A percentile compares a stretch with the other conserved stretches of the same genome.
These are phyloP conservation scores for Venturia aucupariae DNA, from an alignment of 2,329 filamentous ascomycete genomes.

Conservation along the genomic window DNA sequence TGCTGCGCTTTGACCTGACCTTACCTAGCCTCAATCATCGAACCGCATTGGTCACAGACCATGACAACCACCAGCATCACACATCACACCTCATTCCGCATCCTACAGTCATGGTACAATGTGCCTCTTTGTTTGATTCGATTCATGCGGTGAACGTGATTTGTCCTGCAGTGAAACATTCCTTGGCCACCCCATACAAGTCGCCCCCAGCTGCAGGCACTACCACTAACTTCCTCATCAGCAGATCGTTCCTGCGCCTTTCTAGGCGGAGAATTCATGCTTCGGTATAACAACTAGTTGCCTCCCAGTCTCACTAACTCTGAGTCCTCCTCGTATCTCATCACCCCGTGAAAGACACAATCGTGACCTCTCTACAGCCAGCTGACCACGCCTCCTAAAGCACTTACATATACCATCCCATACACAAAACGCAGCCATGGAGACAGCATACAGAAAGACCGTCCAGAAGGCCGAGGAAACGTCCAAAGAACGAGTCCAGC, in stretches of 20 bases:
- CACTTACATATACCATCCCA: not conserved
- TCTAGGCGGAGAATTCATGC: not conserved
- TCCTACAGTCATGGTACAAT: not conserved
- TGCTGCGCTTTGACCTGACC: too few relatives aligned
- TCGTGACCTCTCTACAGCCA: not conserved
- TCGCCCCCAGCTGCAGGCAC: not conserved
- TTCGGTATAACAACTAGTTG: not conserved
- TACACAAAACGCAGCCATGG: not conserved
- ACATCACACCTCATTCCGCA: too few relatives aligned
- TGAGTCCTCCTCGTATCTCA: not conserved
- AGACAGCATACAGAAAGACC: conserved; percentile 3
- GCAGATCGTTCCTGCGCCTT: not conserved
- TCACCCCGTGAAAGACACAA: not conserved
- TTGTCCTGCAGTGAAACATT: not conserved
- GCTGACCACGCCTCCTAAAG: not conserved
- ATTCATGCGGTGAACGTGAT: not conserved
- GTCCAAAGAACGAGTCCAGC: not conserved
- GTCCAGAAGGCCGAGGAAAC: conserved; percentile 14
- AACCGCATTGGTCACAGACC: too few relatives aligned
- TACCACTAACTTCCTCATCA: not conserved
- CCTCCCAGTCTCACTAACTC: not conserved
- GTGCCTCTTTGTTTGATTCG: not conserved
- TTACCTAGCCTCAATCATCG: too few relatives aligned
- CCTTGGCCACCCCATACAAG: not conserved
- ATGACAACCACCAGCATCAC: not conserved